Percentiles rank a stretch among this genome's conserved stretches.
Evolutionary conservation across 2,329 filamentous ascomycete genomes (phyloP).

Genomic region (Cordyceps cateniannulata): DNA sequence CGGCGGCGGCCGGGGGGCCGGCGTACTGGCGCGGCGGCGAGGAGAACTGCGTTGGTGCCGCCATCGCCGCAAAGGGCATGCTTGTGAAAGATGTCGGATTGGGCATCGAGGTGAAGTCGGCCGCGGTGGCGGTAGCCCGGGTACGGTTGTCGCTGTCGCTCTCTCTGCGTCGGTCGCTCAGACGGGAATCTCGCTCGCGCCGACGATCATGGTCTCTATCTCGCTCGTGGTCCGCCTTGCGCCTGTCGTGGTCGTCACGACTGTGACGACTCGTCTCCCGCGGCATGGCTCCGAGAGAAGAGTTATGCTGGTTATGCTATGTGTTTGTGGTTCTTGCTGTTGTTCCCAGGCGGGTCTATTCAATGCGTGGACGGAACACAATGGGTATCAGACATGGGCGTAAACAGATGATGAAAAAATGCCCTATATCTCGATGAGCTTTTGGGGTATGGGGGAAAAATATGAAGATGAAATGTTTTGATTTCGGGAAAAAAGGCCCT

Average conservation of each 20-base stretch:
- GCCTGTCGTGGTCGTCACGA: conserved; percentile 48
- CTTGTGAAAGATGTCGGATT: conserved; percentile 8
- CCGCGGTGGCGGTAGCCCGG: neutral
- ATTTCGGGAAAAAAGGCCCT: conserved; percentile 3
- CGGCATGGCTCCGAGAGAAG: conserved; percentile 36
- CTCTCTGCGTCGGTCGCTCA: neutral
- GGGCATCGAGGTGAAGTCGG: conserved; percentile 9
- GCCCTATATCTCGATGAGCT: too few species aligned
- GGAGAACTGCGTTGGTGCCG: neutral
- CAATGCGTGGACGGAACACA: neutral
- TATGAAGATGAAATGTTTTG: conserved; percentile 8
- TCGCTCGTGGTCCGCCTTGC: conserved; percentile 30
- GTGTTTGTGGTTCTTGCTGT: neutral
- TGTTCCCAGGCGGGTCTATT: neutral
- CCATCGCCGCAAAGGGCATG: neutral
- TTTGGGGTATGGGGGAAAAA: neutral
- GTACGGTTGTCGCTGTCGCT: conserved; percentile 1
- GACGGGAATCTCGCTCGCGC: neutral
- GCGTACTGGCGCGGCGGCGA: neutral
- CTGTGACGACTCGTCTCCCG: conserved; percentile 50
- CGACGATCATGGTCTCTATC: conserved; percentile 15
- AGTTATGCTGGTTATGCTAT: neutral
- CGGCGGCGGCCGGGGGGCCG: neutral
- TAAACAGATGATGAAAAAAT: neutral
- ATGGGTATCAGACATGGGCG: neutral